Evolutionary conservation across 495 filamentous ascomycete genomes (phyloP).

Genomic region (Melanomma pulvis-pyrius): DNA sequence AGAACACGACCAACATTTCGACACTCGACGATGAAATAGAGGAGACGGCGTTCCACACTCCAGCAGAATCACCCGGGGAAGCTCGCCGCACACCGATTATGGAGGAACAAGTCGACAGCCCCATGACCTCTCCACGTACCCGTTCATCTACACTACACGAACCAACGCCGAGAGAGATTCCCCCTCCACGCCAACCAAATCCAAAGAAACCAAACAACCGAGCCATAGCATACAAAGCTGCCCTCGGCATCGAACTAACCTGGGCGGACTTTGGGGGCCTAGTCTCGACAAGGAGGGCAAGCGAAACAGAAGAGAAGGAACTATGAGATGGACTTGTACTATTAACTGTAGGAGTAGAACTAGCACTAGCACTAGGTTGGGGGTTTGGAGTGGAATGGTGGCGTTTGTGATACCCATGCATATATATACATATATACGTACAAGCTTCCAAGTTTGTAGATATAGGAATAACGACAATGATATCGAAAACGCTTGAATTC

Average conservation of each 20-base stretch:
- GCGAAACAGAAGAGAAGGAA: conserved; percentile 10
- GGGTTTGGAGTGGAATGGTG: too few species aligned
- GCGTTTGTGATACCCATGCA: too few species aligned
- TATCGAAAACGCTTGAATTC: too few species aligned
- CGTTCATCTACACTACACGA: background rate
- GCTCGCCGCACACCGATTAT: background rate
- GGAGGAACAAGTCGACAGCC: background rate
- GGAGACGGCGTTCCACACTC: background rate
- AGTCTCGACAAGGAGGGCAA: conserved; percentile 12
- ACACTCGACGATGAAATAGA: background rate
- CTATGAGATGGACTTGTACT: background rate
- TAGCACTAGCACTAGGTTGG: too few species aligned
- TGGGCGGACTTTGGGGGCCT: conserved; percentile 32
- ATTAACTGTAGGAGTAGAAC: too few species aligned
- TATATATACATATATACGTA: too few species aligned
- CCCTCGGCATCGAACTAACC: conserved; percentile 15
- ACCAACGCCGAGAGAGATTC: background rate
- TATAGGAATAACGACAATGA: too few species aligned
- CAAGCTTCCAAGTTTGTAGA: too few species aligned
- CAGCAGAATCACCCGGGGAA: background rate
- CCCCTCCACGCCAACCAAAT: background rate
- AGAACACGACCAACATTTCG: background rate
- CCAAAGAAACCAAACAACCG: background rate
- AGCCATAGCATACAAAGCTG: conserved; percentile 30
- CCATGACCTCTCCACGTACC: background rate